Conservation (phyloP, 805 yeast species). For the Kodamaea neixiangensis region DNA sequence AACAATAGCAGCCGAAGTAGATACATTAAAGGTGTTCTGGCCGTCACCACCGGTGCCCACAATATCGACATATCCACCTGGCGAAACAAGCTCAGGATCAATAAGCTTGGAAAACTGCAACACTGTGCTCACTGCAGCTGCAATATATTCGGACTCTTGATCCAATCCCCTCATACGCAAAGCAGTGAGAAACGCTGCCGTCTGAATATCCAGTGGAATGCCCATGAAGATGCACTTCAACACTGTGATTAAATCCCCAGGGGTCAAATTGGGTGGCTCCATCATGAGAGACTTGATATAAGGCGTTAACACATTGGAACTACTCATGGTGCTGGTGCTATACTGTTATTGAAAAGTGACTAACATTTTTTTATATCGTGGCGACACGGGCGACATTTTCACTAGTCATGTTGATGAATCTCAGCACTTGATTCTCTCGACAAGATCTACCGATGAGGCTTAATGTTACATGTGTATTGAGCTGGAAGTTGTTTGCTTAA, state of each 20-base stretch:
- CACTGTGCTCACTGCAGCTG: constrained; percentile 81
- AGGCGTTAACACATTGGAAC: constrained; percentile 45
- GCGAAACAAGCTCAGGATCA: constrained; percentile 43
- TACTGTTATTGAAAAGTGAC: background rate
- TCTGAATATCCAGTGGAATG: constrained; percentile 65
- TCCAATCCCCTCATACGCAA: constrained; percentile 75
- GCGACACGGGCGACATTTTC: background rate
- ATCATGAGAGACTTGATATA: constrained; percentile 64
- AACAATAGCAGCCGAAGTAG: constrained; percentile 92
- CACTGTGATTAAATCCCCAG: constrained; percentile 65
- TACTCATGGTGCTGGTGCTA: background rate
- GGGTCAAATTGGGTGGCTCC: constrained; percentile 62
- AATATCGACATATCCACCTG: constrained; percentile 70
- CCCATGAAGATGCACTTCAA: constrained; percentile 62
- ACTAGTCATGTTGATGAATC: too few relatives aligned
- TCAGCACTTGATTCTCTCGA: too few relatives aligned
- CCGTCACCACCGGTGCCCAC: constrained; percentile 99
- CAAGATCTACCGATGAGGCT: too few relatives aligned
- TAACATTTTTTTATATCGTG: background rate
- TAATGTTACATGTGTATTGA: too few relatives aligned
- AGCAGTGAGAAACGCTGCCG: constrained; percentile 78
- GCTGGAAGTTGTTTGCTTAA: too few relatives aligned
- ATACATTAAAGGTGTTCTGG: constrained; percentile 93
- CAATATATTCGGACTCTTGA: constrained; percentile 76
- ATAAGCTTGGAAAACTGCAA: constrained; percentile 63